These are phyloP conservation scores for Sphaerosporella brunnea DNA, from an alignment of 495 filamentous ascomycete genomes.

Conservation along the genomic window DNA sequence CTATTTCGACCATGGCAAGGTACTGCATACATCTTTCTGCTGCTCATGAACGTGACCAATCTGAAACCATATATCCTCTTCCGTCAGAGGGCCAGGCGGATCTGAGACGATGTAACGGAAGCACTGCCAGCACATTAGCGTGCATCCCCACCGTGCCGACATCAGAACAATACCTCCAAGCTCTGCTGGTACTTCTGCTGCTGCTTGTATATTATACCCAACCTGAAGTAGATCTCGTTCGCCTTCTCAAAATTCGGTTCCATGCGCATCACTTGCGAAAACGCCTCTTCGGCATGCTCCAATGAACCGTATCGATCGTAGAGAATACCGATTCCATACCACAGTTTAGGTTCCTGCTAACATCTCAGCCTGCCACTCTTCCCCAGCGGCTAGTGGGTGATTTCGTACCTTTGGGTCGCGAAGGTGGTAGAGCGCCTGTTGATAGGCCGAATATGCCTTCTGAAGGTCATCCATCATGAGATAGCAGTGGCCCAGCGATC, in stretches of 20 bases:
- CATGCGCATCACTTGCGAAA: constrained; percentile 98
- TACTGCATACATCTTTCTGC: constrained; percentile 85
- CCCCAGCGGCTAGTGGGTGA: neutral
- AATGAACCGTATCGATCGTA: constrained; percentile 95
- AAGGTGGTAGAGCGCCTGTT: constrained; percentile 83
- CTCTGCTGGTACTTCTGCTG: constrained; percentile 87
- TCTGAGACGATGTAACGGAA: constrained; percentile 96
- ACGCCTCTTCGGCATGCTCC: constrained; percentile 95
- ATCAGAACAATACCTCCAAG: constrained; percentile 49
- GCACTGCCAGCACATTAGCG: constrained; percentile 43
- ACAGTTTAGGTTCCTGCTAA: constrained; percentile 90
- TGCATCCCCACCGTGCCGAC: neutral
- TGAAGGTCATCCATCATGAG: constrained; percentile 99
- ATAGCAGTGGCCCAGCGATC: constrained; percentile 83
- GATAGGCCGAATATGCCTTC: constrained; percentile 94
- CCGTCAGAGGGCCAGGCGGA: constrained; percentile 78
- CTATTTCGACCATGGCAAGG: too few species aligned
- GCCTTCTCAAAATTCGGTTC: constrained; percentile 96
- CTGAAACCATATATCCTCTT: constrained; percentile 99
- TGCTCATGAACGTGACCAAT: constrained; percentile 98
- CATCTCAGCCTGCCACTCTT: neutral
- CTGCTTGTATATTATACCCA: constrained; percentile 98
- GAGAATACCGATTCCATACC: constrained; percentile 97
- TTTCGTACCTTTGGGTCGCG: constrained; percentile 71
- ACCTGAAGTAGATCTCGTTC: constrained; percentile 95